Evolutionary conservation across 345 rosid genomes (phyloP).

Genomic region (Carallia pectinifolia): DNA sequence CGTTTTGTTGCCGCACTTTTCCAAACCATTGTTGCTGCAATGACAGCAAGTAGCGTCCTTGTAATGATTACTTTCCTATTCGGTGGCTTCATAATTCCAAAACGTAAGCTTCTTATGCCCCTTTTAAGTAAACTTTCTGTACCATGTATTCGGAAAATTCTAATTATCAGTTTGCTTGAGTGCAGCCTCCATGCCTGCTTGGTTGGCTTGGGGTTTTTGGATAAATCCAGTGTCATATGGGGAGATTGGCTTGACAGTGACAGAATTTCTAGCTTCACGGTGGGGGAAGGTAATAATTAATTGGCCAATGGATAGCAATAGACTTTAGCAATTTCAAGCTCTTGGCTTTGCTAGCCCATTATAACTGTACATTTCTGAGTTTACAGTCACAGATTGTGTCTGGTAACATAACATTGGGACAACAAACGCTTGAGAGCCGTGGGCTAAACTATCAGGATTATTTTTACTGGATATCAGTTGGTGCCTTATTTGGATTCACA

Average conservation of each 20-base stretch:
- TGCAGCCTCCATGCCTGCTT: slow-evolving; percentile 69
- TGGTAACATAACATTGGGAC: slow-evolving; percentile 49
- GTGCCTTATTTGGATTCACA: slow-evolving; percentile 55
- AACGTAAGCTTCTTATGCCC: slow-evolving; percentile 35
- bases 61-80: slow-evolving; percentile 43
- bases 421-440: slow-evolving; percentile 48
- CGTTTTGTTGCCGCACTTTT: slow-evolving; percentile 61
- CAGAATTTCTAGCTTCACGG: slow-evolving; percentile 73
- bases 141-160: neutral
- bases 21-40: slow-evolving; percentile 49
- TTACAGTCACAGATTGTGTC: slow-evolving; percentile 35
- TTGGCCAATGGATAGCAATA: neutral
- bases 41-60: slow-evolving; percentile 46
- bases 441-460: slow-evolving; percentile 54
- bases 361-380: neutral
- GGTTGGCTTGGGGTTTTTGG: slow-evolving; percentile 87
- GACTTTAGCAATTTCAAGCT: neutral
- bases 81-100: slow-evolving; percentile 61
- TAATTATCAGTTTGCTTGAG: neutral
- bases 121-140: neutral
- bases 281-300: slow-evolving; percentile 55
- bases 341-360: neutral
- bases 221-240: slow-evolving; percentile 63
- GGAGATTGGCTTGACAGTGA: slow-evolving; percentile 59
- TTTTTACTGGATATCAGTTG: slow-evolving; percentile 63